Conservation (phyloP, 768 basidiomycete genomes). For the Suillus occidentalis region DNA sequence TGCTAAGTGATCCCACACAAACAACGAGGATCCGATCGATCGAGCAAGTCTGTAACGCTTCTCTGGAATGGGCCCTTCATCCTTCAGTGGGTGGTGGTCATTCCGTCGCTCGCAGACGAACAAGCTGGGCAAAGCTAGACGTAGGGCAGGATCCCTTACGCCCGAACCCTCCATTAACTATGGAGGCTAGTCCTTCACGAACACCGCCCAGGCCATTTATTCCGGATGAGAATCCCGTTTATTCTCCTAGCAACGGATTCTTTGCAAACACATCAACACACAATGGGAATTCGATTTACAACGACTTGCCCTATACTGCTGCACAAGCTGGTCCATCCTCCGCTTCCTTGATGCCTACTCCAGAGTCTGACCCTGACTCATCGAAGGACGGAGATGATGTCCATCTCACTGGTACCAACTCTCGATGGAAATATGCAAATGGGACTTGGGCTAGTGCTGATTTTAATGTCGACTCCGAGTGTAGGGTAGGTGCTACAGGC, state of each 20-base stretch:
- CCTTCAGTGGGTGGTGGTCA: slow-evolving; percentile 34
- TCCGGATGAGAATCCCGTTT: slow-evolving; percentile 50
- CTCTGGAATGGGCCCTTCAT: slow-evolving; percentile 63
- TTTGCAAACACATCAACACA: slow-evolving; percentile 26
- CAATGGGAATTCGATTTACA: neutral
- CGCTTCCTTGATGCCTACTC: slow-evolving; percentile 45
- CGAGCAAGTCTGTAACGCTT: slow-evolving; percentile 62
- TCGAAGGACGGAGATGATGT: slow-evolving; percentile 59
- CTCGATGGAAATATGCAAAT: slow-evolving; percentile 32
- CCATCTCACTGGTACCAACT: slow-evolving; percentile 56
- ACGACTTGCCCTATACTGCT: slow-evolving; percentile 23
- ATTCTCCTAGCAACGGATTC: slow-evolving; percentile 41
- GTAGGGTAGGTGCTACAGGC: slow-evolving; percentile 39
- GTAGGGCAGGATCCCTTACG: slow-evolving; percentile 48
- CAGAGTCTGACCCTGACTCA: slow-evolving; percentile 36
- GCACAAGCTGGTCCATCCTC: slow-evolving; percentile 51
- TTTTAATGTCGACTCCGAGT: slow-evolving; percentile 47
- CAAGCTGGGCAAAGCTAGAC: slow-evolving; percentile 57
- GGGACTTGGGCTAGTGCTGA: slow-evolving; percentile 29
- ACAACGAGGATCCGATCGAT: slow-evolving; percentile 48
- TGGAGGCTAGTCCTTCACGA: slow-evolving; percentile 24
- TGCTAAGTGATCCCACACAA: slow-evolving; percentile 44
- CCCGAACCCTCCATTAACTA: slow-evolving; percentile 30
- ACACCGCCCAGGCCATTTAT: slow-evolving; percentile 20
- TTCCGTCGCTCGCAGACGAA: slow-evolving; percentile 48